Evolutionary conservation across 345 rosid genomes (phyloP).

Genomic region (Cardamine occulta): DNA sequence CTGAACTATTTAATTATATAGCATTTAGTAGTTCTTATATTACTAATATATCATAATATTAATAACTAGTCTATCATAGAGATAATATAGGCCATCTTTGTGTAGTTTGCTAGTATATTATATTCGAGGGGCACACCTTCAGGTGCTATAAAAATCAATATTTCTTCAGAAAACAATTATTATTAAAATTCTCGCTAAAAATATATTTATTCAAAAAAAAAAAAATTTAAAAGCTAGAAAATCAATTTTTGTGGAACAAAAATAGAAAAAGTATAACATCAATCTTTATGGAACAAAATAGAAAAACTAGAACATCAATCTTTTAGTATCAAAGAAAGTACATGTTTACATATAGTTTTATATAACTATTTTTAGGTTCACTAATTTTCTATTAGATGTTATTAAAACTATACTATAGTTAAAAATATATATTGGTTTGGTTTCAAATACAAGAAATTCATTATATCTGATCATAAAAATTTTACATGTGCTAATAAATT

Average conservation of each 20-base stretch:
- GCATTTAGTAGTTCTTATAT: slow-evolving; percentile 12
- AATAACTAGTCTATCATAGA: slow-evolving; percentile 20
- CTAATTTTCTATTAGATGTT: neutral
- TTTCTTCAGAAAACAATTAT: neutral
- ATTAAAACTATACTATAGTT: neutral
- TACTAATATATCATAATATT: neutral
- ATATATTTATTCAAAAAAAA: neutral
- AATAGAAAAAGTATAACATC: no score
- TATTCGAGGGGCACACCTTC: slow-evolving; percentile 33
- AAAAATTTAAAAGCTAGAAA: no score
- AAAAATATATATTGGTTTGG: neutral
- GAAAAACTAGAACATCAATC: no score
- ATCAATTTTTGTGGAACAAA: no score
- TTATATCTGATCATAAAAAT: neutral
- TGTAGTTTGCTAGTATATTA: slow-evolving; percentile 18
- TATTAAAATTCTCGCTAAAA: neutral
- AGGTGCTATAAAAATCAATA: slow-evolving; percentile 7
- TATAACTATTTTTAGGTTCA: neutral
- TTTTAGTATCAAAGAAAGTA: no score
- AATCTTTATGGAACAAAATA: no score
- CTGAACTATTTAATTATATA: neutral
- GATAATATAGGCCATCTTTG: slow-evolving; percentile 30
- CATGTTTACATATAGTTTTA: neutral
- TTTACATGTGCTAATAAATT: neutral
- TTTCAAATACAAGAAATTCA: neutral